Conservation (phyloP, 169 alveolate genomes). For the Perkinsus chesapeaki region DNA sequence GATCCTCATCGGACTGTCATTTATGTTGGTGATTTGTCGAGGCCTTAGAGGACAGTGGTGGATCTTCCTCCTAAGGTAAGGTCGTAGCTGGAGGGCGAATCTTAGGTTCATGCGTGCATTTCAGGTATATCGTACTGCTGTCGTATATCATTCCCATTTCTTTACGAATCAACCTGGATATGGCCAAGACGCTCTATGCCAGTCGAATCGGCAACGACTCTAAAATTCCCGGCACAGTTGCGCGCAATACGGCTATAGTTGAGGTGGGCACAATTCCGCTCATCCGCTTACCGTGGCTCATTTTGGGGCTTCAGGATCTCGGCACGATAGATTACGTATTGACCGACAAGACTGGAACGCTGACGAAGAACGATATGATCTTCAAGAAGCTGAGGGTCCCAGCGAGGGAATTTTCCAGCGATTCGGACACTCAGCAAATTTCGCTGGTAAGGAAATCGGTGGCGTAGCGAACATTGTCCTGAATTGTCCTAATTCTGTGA, state of each 20-base stretch:
- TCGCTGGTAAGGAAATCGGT: neutral
- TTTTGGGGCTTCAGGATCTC: constrained; percentile 67
- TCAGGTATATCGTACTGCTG: constrained; percentile 81
- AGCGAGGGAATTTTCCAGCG: neutral
- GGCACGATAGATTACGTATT: constrained; percentile 90
- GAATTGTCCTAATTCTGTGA: no score
- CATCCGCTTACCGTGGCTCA: neutral
- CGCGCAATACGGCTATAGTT: constrained; percentile 65
- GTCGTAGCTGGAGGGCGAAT: constrained; percentile 23
- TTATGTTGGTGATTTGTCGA: constrained; percentile 39
- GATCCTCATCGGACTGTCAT: neutral
- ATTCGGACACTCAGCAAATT: neutral
- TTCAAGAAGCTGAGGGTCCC: constrained; percentile 41
- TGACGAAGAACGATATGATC: constrained; percentile 95
- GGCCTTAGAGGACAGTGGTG: constrained; percentile 56
- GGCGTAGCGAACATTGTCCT: neutral
- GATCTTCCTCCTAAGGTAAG: constrained; percentile 19
- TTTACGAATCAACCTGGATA: constrained; percentile 89
- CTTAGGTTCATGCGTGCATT: constrained; percentile 41
- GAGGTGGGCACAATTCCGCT: neutral
- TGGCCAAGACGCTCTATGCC: constrained; percentile 86
- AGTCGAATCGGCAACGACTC: constrained; percentile 73
- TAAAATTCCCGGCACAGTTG: constrained; percentile 83
- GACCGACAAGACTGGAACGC: constrained; percentile 97
- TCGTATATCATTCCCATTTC: constrained; percentile 94